Percentiles rank a stretch among this genome's conserved stretches.
These are phyloP conservation scores for Kurtzmaniella fragi DNA, from an alignment of 805 yeast species.

Conservation along the genomic window DNA sequence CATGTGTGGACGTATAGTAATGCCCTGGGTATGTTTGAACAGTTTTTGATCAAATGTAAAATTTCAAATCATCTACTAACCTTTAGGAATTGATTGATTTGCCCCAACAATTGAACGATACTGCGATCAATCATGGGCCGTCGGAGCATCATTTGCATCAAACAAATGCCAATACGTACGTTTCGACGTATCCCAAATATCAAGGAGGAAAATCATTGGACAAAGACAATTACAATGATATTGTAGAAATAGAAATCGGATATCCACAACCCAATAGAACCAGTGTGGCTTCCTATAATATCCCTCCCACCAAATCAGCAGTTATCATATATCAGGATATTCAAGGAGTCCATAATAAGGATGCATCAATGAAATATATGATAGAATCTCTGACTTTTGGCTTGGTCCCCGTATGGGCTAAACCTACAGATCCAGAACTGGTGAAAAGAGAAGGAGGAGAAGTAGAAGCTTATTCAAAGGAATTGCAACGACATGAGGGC, in stretches of 20 bases:
- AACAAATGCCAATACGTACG: not conserved
- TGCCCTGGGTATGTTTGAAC: constrained; percentile 34
- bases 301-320: constrained; percentile 58
- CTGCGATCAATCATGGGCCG: constrained; percentile 9
- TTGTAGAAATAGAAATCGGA: constrained; percentile 6
- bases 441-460: constrained; percentile 11
- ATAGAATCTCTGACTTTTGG: constrained; percentile 74
- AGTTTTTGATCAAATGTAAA: not conserved
- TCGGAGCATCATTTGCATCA: not conserved
- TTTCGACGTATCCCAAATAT: not conserved
- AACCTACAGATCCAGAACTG: constrained; percentile 32
- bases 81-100: constrained; percentile 18
- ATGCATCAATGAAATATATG: constrained; percentile 11
- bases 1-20: constrained; percentile 66
- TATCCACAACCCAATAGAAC: not conserved
- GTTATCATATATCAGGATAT: constrained; percentile 22
- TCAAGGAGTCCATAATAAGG: constrained; percentile 5
- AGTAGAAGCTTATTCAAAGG: constrained; percentile 22
- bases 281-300: constrained; percentile 44
- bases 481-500: constrained; percentile 31
- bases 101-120: constrained; percentile 22
- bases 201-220: not conserved
- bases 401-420: constrained; percentile 65
- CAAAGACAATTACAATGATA: not conserved
- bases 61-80: constrained; percentile 1